These are phyloP conservation scores for Phytophthora palmivora DNA, from an alignment of 352 stramenopile genomes.

Conservation along the genomic window DNA sequence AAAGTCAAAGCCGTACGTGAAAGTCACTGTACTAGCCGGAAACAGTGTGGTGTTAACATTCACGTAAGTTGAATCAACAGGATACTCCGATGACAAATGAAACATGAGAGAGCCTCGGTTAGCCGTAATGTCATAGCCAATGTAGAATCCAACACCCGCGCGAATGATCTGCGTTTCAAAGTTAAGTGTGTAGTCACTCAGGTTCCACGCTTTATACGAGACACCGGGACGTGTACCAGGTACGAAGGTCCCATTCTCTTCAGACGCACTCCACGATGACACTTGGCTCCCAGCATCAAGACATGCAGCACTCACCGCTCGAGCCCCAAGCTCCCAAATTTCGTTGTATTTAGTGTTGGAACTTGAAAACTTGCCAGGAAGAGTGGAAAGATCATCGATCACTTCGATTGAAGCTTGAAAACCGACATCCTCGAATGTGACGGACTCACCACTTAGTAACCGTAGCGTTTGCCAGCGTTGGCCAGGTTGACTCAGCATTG, in stretches of 20 bases:
- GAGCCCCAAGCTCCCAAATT: conserved; percentile 38
- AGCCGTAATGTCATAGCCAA: conserved; percentile 36
- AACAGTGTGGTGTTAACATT: conserved; percentile 45
- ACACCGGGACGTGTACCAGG: conserved; percentile 33
- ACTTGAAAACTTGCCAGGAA: conserved; percentile 39
- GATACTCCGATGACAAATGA: conserved; percentile 44
- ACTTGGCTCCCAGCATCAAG: conserved; percentile 34
- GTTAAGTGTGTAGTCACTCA: conserved; percentile 37
- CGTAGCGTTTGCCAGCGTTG: conserved; percentile 38
- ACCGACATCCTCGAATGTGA: conserved; percentile 38
- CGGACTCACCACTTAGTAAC: conserved; percentile 28
- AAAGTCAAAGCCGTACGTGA: conserved; percentile 40
- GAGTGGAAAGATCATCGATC: conserved; percentile 28
- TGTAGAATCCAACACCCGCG: conserved; percentile 22
- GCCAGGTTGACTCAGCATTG: conserved; percentile 35
- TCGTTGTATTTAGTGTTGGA: conserved; percentile 43
- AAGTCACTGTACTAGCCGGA: conserved; percentile 33
- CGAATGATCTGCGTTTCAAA: conserved; percentile 40
- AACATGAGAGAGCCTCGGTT: conserved; percentile 41
- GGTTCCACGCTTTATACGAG: conserved; percentile 39
- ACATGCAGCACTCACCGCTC: conserved; percentile 38
- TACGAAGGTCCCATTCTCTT: conserved; percentile 43
- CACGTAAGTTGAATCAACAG: conserved; percentile 29
- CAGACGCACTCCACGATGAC: conserved; percentile 30
- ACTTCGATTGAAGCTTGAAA: conserved; percentile 38